phyloP scores from a whole-genome alignment of 83 land plant species.

The Picea engelmannii region DNA sequence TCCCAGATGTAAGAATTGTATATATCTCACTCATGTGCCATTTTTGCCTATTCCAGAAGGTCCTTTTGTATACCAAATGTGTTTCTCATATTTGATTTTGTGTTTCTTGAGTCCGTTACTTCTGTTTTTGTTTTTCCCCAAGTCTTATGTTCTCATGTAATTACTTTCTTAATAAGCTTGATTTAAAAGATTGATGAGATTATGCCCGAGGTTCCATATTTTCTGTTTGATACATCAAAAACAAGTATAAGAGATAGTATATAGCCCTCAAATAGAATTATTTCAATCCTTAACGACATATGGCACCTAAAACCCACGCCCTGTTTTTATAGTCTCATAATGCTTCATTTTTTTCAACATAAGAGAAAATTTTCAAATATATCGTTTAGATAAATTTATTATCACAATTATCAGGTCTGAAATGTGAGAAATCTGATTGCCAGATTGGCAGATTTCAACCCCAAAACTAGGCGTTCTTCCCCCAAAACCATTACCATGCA shows the following conservation, averaged over 20 bases:
- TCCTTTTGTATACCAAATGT: neutral
- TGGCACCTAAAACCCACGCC: too few species aligned
- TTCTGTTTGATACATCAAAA: too few species aligned
- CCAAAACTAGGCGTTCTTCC: too few species aligned
- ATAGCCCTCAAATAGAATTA: neutral
- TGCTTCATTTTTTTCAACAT: too few species aligned
- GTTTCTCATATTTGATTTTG: neutral
- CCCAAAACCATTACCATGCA: too few species aligned
- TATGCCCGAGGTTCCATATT: neutral
- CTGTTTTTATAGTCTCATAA: too few species aligned
- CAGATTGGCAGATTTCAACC: too few species aligned
- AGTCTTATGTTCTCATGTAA: neutral
- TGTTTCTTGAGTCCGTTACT: neutral
- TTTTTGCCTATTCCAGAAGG: constrained; percentile 9
- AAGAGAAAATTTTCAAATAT: too few species aligned
- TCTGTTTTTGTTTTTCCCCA: neutral
- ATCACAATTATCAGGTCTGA: too few species aligned
- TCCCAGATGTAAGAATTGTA: constrained; percentile 71
- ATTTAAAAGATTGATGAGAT: neutral
- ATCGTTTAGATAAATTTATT: too few species aligned
- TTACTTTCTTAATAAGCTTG: neutral
- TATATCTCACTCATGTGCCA: neutral
- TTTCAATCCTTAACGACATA: neutral
- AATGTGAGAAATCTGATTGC: too few species aligned
- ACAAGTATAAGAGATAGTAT: neutral